Conservation (phyloP, 2,329 filamentous ascomycete species). For the Bimuria novae-zelandiae region DNA sequence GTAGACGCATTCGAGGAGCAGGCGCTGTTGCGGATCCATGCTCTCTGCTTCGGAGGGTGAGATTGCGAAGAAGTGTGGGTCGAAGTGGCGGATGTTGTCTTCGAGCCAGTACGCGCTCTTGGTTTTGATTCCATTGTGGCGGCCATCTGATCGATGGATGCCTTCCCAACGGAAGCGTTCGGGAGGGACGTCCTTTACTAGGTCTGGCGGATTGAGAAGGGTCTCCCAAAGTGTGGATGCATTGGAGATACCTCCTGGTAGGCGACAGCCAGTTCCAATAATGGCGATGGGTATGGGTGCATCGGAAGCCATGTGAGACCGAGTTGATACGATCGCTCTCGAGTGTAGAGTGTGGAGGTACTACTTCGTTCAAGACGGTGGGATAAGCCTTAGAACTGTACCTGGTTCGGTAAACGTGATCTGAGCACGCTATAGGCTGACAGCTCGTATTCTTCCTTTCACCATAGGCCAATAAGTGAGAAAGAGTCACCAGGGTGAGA, state of each 20-base stretch:
- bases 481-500: no score
- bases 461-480: background rate
- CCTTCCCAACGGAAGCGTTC: conserved; percentile 8
- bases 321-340: background rate
- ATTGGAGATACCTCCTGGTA: conserved; percentile 34
- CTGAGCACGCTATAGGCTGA: background rate
- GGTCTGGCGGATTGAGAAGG: conserved; percentile 17
- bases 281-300: conserved; percentile 30
- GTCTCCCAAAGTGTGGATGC: conserved; percentile 26
- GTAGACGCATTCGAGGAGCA: conserved; percentile 6
- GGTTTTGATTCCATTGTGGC: conserved; percentile 8
- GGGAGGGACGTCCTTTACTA: conserved; percentile 8
- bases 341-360: background rate
- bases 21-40: conserved; percentile 33
- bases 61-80: conserved; percentile 38
- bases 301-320: background rate
- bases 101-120: conserved; percentile 15
- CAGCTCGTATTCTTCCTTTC: background rate
- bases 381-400: background rate
- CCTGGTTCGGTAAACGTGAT: background rate
- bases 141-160: conserved; percentile 6
- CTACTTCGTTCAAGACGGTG: background rate
- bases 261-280: conserved; percentile 42
- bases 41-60: conserved; percentile 22
- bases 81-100: conserved; percentile 37